Evolutionary conservation across 2,329 filamentous ascomycete genomes (phyloP), one percentile per base, ranked within the genome.

Genomic region (Pseudogymnoascus sp.): DNA sequence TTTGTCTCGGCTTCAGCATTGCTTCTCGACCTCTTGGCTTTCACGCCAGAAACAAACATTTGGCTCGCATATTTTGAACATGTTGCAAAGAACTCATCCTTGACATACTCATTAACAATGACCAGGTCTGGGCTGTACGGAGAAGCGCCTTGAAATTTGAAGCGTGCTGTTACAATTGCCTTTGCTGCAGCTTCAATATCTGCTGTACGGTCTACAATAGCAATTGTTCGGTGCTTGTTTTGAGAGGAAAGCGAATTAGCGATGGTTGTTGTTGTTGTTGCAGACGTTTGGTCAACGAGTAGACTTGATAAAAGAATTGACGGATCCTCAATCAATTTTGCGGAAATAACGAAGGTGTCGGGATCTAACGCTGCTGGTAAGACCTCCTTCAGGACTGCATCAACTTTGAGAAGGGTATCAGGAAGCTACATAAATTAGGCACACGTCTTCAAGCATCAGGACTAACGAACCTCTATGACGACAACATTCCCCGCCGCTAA

Each of bases 81-180:
- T 0, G 80, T 79, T 53, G 81, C 76, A 0, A 84, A 71, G 66
- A 88, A 86, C 0, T 78, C 76, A 62, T 81, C 77, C 73, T 82
- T 82, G 3, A 79, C 76, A 64, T 81, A 88, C 66, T 88, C 85
- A 65, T 88, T 86, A 14, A 89, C 84, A 0, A 88, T 73, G 0
- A 88, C 81, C 0, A 87, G 31, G 68, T 88, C 85, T 0, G 86
- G 86, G 0, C 84, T 81, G 68, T 87, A 88, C 0, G 84, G 78
- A 0, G 84, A 87, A 1, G 73, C 75, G 2, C 84, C 84, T 1
- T 80, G 76, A 34, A 85, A 83, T 11, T 74, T 73, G 67, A 87
- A 83, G 1, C 84, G 77, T 31, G 85, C 83, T 0, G 74, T 75
- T 0, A 82, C 78, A 1, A 88, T 74, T 1, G 78, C 76, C 62